Evolutionary conservation across 495 filamentous ascomycete species (phyloP).

Genomic region (Venustampulla echinocandica): DNA sequence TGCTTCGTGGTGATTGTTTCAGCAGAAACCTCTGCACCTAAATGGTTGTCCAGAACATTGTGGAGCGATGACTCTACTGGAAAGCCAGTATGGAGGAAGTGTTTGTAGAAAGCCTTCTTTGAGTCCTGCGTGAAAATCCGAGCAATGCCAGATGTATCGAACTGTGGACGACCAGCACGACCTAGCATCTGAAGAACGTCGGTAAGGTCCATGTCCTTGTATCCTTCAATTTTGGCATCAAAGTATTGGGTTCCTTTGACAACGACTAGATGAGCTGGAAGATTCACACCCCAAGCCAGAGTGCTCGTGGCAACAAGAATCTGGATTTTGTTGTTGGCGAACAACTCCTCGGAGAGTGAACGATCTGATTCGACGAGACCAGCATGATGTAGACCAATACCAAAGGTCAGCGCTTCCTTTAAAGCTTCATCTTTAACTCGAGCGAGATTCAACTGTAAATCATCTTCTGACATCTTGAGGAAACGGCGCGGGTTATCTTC

Average conservation of each 20-base stretch:
- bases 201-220: slow-evolving; percentile 98
- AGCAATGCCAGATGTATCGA: slow-evolving; percentile 90
- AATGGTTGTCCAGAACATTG: slow-evolving; percentile 93
- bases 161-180: slow-evolving; percentile 90
- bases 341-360: slow-evolving; percentile 84
- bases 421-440: slow-evolving; percentile 88
- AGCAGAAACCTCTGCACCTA: slow-evolving; percentile 90
- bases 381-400: slow-evolving; percentile 94
- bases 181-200: slow-evolving; percentile 99
- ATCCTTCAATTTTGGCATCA: slow-evolving; percentile 94
- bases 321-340: slow-evolving; percentile 96
- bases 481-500: slow-evolving; percentile 95
- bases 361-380: slow-evolving; percentile 92
- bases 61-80: slow-evolving; percentile 94
- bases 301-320: slow-evolving; percentile 95
- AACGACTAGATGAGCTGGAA: slow-evolving; percentile 93
- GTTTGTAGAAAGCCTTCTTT: slow-evolving; percentile 99
- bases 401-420: slow-evolving; percentile 86
- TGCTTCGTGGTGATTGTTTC: slow-evolving; percentile 90
- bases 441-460: slow-evolving; percentile 72
- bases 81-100: slow-evolving; percentile 97
- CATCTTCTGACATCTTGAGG: slow-evolving; percentile 87
- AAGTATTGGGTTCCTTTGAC: slow-evolving; percentile 99
- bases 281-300: slow-evolving; percentile 95
- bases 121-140: slow-evolving; percentile 94